phyloP scores from a whole-genome alignment of 1,139 yeast genomes.

The Sugiyamaella sp. region DNA sequence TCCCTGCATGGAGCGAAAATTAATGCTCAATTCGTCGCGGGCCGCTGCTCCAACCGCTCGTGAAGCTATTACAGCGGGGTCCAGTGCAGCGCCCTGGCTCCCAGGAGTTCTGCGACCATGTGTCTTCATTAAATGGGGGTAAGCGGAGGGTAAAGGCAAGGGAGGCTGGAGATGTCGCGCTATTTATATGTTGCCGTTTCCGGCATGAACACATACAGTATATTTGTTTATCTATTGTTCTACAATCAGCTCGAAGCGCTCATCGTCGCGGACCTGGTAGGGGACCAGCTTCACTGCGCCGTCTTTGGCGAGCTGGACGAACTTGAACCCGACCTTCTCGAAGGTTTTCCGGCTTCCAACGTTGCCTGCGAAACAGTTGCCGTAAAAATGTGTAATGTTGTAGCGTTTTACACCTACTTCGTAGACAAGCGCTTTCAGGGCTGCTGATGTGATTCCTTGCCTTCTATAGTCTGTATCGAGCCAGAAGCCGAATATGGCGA shows the following conservation, averaged over 20 bases:
- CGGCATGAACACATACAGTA: not conserved
- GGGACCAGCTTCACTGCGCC: constrained; percentile 20
- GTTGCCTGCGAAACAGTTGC: constrained; percentile 29
- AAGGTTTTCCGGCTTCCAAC: constrained; percentile 27
- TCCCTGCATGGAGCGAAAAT: too few relatives aligned
- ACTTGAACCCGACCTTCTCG: constrained; percentile 27
- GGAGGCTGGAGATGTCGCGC: too few relatives aligned
- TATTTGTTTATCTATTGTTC: not conserved
- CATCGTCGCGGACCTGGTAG: constrained; percentile 14
- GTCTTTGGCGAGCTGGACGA: constrained; percentile 19
- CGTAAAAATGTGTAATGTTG: constrained; percentile 26
- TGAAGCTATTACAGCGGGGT: too few relatives aligned
- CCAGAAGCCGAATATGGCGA: constrained; percentile 31
- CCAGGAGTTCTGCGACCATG: too few relatives aligned
- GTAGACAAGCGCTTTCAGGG: constrained; percentile 24
- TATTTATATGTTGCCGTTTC: not conserved
- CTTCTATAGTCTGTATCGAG: constrained; percentile 29
- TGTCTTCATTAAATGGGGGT: too few relatives aligned
- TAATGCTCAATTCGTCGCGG: too few relatives aligned
- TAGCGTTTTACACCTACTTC: constrained; percentile 26
- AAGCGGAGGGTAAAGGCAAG: too few relatives aligned
- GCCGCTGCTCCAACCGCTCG: too few relatives aligned
- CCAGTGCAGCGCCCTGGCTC: too few relatives aligned
- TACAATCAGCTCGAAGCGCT: constrained; percentile 10
- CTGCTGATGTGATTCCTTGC: constrained; percentile 29